Percentiles rank a stretch among this genome's conserved stretches.
Evolutionary conservation across 2,329 filamentous ascomycete genomes (phyloP).

Genomic region (Cercospora brassicicola): DNA sequence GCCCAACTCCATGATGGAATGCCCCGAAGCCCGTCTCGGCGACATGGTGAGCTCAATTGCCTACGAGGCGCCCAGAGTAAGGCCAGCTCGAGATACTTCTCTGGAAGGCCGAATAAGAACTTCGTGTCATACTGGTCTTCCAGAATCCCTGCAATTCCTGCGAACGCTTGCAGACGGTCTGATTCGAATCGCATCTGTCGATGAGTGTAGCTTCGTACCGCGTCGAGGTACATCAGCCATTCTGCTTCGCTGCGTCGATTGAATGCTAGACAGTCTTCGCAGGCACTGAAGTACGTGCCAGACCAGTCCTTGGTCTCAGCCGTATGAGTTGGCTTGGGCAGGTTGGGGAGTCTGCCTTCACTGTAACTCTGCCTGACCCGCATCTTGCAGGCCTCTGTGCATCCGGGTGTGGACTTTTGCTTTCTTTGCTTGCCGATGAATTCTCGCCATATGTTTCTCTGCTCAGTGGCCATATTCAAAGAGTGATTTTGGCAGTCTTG

Average conservation of each 20-base stretch:
- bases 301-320: not conserved
- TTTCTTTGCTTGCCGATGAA: slow-evolving; percentile 1
- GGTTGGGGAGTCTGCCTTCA: not conserved
- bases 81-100: not conserved
- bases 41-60: not conserved
- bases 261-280: not conserved
- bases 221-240: not conserved
- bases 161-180: not conserved
- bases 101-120: not conserved
- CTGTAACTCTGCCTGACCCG: not conserved
- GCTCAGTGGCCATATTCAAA: not conserved
- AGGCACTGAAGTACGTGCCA: not conserved
- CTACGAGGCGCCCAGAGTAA: not conserved
- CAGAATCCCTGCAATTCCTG: not conserved
- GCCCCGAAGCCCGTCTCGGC: not conserved
- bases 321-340: not conserved
- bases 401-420: not conserved
- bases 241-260: not conserved
- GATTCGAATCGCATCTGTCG: not conserved
- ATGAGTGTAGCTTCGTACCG: not conserved
- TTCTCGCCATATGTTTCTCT: not conserved
- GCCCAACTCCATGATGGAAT: not conserved
- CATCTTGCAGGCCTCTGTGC: not conserved
- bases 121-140: not conserved
- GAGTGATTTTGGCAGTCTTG: not conserved